Evolutionary conservation across 129 eudicot genomes (phyloP), one percentile per base, ranked within the genome.

Genomic region (Pseudognaphalium luteoalbum): DNA sequence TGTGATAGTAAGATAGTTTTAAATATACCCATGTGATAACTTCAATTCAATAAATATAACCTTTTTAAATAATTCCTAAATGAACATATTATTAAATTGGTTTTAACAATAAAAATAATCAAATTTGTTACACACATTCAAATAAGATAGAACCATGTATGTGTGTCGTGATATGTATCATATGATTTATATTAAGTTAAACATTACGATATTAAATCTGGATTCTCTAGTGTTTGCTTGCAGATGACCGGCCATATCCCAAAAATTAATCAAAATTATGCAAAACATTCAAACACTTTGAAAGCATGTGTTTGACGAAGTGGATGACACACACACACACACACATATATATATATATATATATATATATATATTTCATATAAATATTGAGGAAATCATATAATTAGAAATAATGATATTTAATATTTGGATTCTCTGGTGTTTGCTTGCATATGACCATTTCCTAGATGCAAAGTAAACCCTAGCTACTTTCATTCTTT

Each of bases 401-500:
- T 30, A 32, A 25, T 25, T 2, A 11, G 4, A 11, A 63, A 14
- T 30, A 28, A 2, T 63, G 37, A 25, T 64, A 15, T 28, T n/a
- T 2, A 59, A 22, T 70, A 34, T 70, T 70, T 70, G 82, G 82
- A 70, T 78, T 42, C 52, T 78, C 56, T 78, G 32, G 76, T 80
- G 83, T 74, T 80, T 80, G 84, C 80, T 80, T 80, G 84, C 71
- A 21, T 80, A 67, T 57, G 80, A 74, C 80, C 71, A 74, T 67
- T 80, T 80, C 80, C 64, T 19, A 80, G 84, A 80, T 74, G 84
- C 84, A 68, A 80, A 80, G 76, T 74, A 74, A 74, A 67, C 80
- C 76, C 80, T 80, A 58, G 28, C 34, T 32, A 32, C 80, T 67
- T 74, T 74, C 57, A 68, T 58, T 80, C 64, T 80, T 74, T 74